These are phyloP conservation scores for Wilhelminamyces savonicus DNA, from an alignment of 805 yeast species.

Conservation along the genomic window DNA sequence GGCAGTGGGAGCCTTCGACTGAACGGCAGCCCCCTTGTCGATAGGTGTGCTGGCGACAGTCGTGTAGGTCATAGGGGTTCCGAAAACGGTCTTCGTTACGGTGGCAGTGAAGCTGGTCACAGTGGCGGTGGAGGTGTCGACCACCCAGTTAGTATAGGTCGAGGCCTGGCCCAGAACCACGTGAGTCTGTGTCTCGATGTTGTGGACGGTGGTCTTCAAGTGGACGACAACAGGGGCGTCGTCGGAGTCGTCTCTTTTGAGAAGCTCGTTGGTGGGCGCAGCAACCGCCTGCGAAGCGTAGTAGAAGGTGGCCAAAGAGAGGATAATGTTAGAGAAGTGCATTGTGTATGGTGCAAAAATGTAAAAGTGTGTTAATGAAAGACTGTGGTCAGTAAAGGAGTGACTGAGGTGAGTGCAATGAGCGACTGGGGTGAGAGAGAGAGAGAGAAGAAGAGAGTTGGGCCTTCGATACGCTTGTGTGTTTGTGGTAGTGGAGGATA, in stretches of 20 bases:
- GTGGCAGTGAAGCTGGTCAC: slow-evolving; percentile 38
- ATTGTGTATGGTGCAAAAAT: slow-evolving; percentile 6
- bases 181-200: slow-evolving; percentile 25
- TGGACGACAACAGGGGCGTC: slow-evolving; percentile 25
- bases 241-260: slow-evolving; percentile 11
- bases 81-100: slow-evolving; percentile 36
- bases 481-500: too few relatives aligned
- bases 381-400: slow-evolving; percentile 14
- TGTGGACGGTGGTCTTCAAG: slow-evolving; percentile 29
- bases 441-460: slow-evolving; percentile 4
- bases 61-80: slow-evolving; percentile 28
- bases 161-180: slow-evolving; percentile 23
- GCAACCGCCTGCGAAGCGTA: slow-evolving; percentile 14
- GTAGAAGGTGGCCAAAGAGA: slow-evolving; percentile 13
- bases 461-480: slow-evolving; percentile 5
- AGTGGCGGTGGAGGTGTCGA: slow-evolving; percentile 29
- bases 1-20: slow-evolving; percentile 4
- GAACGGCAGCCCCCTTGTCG: slow-evolving; percentile 4
- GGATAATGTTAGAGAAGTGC: slow-evolving; percentile 20
- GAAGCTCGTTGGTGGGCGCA: slow-evolving; percentile 9
- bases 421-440: slow-evolving; percentile 8
- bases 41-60: slow-evolving; percentile 29
- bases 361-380: slow-evolving; percentile 4
- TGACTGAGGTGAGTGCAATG: slow-evolving; percentile 6
- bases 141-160: slow-evolving; percentile 22